phyloP scores from a whole-genome alignment of 352 stramenopile genomes.

The Phytopythium ostracodes region DNA sequence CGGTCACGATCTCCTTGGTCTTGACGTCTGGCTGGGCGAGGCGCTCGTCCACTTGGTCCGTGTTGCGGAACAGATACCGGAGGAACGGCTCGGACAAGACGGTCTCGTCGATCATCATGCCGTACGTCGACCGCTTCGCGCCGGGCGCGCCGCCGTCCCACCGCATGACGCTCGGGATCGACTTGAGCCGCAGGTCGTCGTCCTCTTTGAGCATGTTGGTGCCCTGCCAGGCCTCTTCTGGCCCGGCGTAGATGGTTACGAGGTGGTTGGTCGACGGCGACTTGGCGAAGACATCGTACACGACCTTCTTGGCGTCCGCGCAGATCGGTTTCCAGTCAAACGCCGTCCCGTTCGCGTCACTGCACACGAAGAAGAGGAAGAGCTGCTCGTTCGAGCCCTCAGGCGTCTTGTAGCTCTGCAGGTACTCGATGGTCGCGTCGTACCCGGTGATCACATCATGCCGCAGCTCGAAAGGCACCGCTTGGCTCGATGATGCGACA shows the following conservation, averaged over 20 bases:
- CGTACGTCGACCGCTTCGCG: slow-evolving; percentile 41
- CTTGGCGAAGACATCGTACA: slow-evolving; percentile 56
- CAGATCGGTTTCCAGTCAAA: slow-evolving; percentile 55
- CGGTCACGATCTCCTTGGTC: slow-evolving; percentile 54
- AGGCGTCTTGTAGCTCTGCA: slow-evolving; percentile 33
- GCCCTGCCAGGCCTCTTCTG: slow-evolving; percentile 46
- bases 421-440: slow-evolving; percentile 40
- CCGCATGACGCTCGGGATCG: slow-evolving; percentile 53
- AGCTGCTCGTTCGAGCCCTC: slow-evolving; percentile 27
- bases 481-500: slow-evolving; percentile 7
- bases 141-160: slow-evolving; percentile 38
- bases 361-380: slow-evolving; percentile 74
- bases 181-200: slow-evolving; percentile 54
- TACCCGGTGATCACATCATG: slow-evolving; percentile 47
- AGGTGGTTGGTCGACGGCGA: slow-evolving; percentile 48
- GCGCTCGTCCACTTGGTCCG: slow-evolving; percentile 35
- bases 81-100: slow-evolving; percentile 52
- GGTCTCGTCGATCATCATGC: slow-evolving; percentile 44
- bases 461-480: slow-evolving; percentile 31
- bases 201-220: slow-evolving; percentile 57
- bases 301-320: slow-evolving; percentile 30
- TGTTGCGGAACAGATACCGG: slow-evolving; percentile 63
- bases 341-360: slow-evolving; percentile 32
- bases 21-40: slow-evolving; percentile 29
- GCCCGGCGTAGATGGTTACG: slow-evolving; percentile 50